Percentiles rank a stretch among this genome's conserved stretches.
These are phyloP conservation scores for Salix arbutifolia DNA, from an alignment of 345 rosid genomes.

Conservation along the genomic window DNA sequence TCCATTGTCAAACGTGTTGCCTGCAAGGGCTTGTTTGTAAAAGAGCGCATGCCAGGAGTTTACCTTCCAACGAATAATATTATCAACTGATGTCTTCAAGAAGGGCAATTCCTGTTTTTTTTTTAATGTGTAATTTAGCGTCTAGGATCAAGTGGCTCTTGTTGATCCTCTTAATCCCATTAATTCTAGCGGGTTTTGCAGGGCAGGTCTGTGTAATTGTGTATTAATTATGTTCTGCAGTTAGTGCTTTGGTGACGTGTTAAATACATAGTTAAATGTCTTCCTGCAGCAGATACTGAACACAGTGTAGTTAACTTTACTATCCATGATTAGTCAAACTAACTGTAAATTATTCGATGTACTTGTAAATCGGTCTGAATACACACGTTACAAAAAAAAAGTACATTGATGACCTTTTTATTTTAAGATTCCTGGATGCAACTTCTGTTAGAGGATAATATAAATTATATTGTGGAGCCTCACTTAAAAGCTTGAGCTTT, in stretches of 20 bases:
- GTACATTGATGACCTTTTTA: no score
- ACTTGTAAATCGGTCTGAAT: no score
- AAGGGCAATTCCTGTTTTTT: slow-evolving; percentile 14
- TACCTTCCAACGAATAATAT: slow-evolving; percentile 41
- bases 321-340: no score
- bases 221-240: slow-evolving; percentile 13
- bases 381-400: no score
- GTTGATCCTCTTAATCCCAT: slow-evolving; percentile 23
- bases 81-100: slow-evolving; percentile 16
- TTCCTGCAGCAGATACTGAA: not conserved
- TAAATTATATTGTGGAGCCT: no score
- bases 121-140: slow-evolving; percentile 22
- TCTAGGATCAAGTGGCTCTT: slow-evolving; percentile 10
- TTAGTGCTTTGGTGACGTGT: slow-evolving; percentile 1
- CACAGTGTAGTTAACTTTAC: no score
- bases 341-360: no score
- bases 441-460: no score
- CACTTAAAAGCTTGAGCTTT: no score
- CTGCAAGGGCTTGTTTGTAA: slow-evolving; percentile 25
- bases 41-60: slow-evolving; percentile 33
- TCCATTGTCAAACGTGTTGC: slow-evolving; percentile 38
- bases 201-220: slow-evolving; percentile 6
- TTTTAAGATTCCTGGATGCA: no score
- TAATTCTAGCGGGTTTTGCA: slow-evolving; percentile 20
- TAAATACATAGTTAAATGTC: not conserved